Evolutionary conservation across 2,329 filamentous ascomycete genomes (phyloP).

Genomic region (Colletotrichum sublineola): DNA sequence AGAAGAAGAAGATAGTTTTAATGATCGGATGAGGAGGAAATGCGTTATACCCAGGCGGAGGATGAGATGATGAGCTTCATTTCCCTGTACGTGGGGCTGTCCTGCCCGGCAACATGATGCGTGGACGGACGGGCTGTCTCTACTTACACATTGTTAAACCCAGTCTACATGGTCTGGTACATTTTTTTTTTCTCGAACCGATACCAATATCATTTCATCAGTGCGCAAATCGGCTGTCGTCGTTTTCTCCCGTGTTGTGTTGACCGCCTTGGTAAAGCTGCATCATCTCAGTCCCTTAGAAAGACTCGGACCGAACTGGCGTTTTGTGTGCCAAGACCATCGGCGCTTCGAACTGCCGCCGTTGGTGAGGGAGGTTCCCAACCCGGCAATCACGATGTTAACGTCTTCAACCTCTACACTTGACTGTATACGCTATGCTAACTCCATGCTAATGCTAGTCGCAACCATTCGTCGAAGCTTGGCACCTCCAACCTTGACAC

Average conservation of each 20-base stretch:
- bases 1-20: neutral
- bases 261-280: too few relatives aligned
- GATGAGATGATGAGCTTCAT: conserved; percentile 22
- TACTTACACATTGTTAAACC: neutral
- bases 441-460: neutral
- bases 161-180: neutral
- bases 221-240: neutral
- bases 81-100: neutral
- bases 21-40: conserved; percentile 1
- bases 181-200: neutral
- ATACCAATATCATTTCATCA: conserved; percentile 9
- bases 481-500: conserved; percentile 8
- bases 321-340: conserved; percentile 13
- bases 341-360: conserved; percentile 29
- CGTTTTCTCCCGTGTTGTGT: too few relatives aligned
- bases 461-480: neutral
- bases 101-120: neutral
- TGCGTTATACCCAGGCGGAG: conserved; percentile 35
- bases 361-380: neutral
- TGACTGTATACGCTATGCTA: neutral
- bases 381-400: neutral
- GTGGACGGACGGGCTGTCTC: neutral
- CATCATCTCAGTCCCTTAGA: neutral
- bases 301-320: too few relatives aligned
- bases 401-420: too few relatives aligned